phyloP scores from a whole-genome alignment of 2,329 filamentous ascomycete species.

The Aspergillus cejpii region DNA sequence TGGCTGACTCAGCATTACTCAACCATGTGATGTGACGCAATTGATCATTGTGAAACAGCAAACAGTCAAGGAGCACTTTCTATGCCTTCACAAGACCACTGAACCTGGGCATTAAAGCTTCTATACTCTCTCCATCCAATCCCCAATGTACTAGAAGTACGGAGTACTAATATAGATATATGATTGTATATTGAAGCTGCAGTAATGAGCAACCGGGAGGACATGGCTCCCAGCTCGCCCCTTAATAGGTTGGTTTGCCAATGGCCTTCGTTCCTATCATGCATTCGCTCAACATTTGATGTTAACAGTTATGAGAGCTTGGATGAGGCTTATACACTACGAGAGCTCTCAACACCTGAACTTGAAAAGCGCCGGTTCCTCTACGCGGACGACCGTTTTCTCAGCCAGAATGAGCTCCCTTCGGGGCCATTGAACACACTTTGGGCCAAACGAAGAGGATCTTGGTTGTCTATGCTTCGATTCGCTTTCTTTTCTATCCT shows the following conservation, averaged over 20 bases:
- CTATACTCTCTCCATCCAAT: background rate
- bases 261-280: background rate
- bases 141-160: too few relatives aligned
- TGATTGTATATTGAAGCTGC: background rate
- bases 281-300: background rate
- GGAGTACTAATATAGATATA: background rate
- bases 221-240: conserved; percentile 6
- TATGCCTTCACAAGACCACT: background rate
- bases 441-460: background rate
- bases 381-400: background rate
- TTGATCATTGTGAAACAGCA: background rate
- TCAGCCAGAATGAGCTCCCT: background rate
- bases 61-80: background rate
- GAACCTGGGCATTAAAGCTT: background rate
- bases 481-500: conserved; percentile 6
- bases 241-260: conserved; percentile 7
- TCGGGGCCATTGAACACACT: background rate
- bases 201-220: conserved; percentile 5
- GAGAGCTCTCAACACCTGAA: conserved; percentile 1
- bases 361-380: conserved; percentile 7
- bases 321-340: conserved; percentile 7
- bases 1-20: background rate
- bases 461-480: conserved; percentile 7
- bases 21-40: background rate
- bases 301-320: conserved; percentile 1